These are phyloP conservation scores for Nannochloris sp. DNA, from an alignment of 139 green algal genomes.

Conservation along the genomic window DNA sequence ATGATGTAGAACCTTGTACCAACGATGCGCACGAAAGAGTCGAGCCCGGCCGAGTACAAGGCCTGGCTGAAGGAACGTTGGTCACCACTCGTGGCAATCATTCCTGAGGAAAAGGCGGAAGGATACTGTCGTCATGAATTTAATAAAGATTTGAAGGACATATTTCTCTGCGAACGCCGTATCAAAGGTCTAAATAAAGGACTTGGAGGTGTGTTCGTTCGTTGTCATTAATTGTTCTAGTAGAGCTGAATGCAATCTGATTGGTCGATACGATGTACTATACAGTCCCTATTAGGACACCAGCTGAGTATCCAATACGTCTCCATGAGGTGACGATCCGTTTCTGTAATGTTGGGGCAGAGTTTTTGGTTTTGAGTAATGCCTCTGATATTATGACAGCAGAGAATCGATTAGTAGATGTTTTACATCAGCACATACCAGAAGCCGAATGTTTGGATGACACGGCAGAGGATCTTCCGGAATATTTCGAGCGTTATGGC, in stretches of 20 bases:
- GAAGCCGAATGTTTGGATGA: constrained; percentile 26
- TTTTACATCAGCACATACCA: constrained; percentile 8
- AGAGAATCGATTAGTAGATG: neutral
- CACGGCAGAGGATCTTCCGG: neutral
- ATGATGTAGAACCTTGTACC: too few species aligned
- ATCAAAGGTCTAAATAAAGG: too few species aligned
- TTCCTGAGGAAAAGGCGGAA: too few species aligned
- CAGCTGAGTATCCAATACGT: constrained; percentile 59
- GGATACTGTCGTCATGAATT: too few species aligned
- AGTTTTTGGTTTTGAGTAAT: neutral
- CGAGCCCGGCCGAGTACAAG: too few species aligned
- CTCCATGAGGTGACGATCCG: constrained; percentile 64
- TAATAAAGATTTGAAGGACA: too few species aligned
- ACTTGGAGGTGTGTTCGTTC: neutral
- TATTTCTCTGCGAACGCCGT: too few species aligned
- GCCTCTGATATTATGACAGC: neutral
- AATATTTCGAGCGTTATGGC: constrained; percentile 69
- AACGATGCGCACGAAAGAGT: too few species aligned
- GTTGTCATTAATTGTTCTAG: neutral
- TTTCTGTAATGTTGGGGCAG: constrained; percentile 45
- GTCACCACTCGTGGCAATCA: too few species aligned
- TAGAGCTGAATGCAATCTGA: neutral
- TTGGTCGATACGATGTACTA: neutral
- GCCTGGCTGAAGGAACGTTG: too few species aligned
- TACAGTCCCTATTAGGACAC: constrained; percentile 44